Evolutionary conservation across 768 basidiomycete genomes (phyloP).

Genomic region (Serendipita sp.): DNA sequence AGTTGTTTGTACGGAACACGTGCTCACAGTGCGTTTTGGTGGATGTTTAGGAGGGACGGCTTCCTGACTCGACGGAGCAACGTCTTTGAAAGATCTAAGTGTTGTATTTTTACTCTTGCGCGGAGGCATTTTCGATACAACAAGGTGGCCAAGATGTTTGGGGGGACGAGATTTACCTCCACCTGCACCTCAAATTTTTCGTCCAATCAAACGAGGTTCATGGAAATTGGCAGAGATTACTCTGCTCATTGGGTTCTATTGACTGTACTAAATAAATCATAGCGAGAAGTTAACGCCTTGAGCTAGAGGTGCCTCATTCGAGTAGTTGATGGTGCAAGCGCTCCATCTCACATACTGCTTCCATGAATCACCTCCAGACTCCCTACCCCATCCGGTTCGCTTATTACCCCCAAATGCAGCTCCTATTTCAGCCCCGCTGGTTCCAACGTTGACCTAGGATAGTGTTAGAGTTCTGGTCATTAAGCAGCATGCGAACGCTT

Average conservation of each 20-base stretch:
- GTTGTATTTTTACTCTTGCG: not conserved
- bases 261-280: not conserved
- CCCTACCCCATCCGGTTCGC: conserved; percentile 65
- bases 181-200: not conserved
- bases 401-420: conserved; percentile 94
- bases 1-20: too few relatives aligned
- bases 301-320: conserved; percentile 73
- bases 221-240: not conserved
- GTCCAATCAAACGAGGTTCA: not conserved
- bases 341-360: conserved; percentile 91
- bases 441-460: conserved; percentile 46
- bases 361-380: conserved; percentile 98
- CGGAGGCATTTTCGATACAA: not conserved
- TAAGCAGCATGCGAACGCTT: conserved; percentile 18
- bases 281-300: conserved; percentile 71
- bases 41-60: too few relatives aligned
- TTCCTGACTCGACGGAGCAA: not conserved
- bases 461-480: conserved; percentile 10
- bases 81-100: not conserved
- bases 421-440: conserved; percentile 57
- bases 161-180: not conserved
- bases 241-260: not conserved
- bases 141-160: not conserved
- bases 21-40: too few relatives aligned
- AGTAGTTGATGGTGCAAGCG: conserved; percentile 86